Base-by-base conservation (phyloP, 1,139 yeast species). In the Pichia sp. region DNA sequence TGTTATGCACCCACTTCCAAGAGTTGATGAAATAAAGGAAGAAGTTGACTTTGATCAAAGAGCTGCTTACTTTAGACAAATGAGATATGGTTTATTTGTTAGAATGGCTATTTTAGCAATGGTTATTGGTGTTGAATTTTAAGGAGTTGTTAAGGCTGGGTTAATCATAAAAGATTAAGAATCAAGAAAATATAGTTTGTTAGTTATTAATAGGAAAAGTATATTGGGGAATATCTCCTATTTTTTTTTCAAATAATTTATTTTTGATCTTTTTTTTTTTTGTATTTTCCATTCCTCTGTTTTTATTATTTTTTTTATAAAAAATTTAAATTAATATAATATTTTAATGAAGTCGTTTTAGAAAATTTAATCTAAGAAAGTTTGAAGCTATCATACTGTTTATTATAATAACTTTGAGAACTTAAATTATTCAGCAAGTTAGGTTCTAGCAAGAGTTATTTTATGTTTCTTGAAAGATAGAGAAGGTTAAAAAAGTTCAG, bases 31-130 rank as follows among this genome's bases (percentile, higher is more conserved):
- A 73, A 90, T 94, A 60, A 85, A 87, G 64, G 97, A 89, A 72
- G 98, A 94, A 73, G 97, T 94, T 62, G 99, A 94, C 70, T 92
- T 90, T 65, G 99, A 94, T 70, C 97, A 90, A 70, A 86, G 98
- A 70, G 97, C 98, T 57, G 97, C 97, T 53, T 92, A 92, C 75
- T 92, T 92, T 76, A 86, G 98, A 80, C 97, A 90, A 76, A 92
- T 92, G 97, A 85, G 94, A 71, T 92, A 92, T 66, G 99, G 99
- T 54, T 77, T 94, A 69, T 94, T 83, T 66, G 96, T 94, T 48
- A 88, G 99, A 78, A 94, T 94, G 99, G 98, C 98, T 26, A 74
- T 94, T 58, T 78, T 94, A 67, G 97, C 97, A 53, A 86, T 92
- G 95, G 98, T 94, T 56, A 81, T 94, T 71, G 98, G 98, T 62